Evolutionary conservation across 2,329 filamentous ascomycete species (phyloP), one percentile per base, ranked within the genome.

Genomic region (Chaetomium strumarium): DNA sequence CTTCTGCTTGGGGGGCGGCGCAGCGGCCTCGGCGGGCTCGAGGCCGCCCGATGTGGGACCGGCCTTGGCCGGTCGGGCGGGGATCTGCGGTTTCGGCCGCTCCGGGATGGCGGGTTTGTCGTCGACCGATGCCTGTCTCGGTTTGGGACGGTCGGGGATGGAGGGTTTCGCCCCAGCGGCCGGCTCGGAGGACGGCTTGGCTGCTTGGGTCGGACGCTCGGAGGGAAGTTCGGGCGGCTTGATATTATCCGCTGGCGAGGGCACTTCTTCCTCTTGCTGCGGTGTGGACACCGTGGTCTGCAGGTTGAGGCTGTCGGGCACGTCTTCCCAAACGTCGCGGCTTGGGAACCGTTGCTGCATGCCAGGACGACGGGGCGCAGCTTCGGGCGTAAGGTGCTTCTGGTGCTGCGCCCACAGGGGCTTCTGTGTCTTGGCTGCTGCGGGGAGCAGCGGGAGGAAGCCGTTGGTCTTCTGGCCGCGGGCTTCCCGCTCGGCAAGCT

Each of bases 241-340:
- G 55, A 70, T 60, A 62, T 31, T 39, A 14, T 52, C 50, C 64
- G 56, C 64, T 42, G 69, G 72, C 44, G 72, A 69, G 24, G 66
- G 72, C 78, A 66, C 68, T 20, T 68, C 70, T 56, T 78, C 75
- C 19, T 74, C 72, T 2, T 78, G 74, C 29, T 76, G 72, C 51
- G 72, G 79, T 20, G 68, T 75, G 39, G 69, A 75, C 46, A 95
- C 84, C 0, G 86, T 91, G 0, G 91, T 87, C 63, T 90, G 83
- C 17, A 95, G 78, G 58, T 86, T 79, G 52, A 88, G 79, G 63
- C 88, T 92, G 62, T 95, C 90, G 1, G 92, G 92, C 0, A 81
- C 84, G 67, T 97, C 92, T 71, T 97, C 92, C 92, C 92, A 96
- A 39, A 96, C 83, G 69, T 97, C 92, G 50, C 84, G 83, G 66